Evolutionary conservation across 345 rosid genomes (phyloP).

Genomic region (Pelargonium nanum): DNA sequence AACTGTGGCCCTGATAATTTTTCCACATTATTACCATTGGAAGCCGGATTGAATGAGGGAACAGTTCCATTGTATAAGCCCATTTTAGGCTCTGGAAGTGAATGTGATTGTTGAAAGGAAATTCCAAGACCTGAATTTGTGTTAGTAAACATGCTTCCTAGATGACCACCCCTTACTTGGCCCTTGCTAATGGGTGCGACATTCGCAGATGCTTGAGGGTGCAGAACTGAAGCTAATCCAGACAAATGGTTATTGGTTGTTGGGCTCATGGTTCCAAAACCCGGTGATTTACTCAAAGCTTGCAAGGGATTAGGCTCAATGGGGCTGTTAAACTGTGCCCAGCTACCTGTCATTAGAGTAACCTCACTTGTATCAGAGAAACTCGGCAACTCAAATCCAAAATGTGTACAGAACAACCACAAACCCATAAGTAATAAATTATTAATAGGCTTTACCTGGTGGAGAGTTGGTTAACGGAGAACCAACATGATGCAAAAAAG

Average conservation of each 20-base stretch:
- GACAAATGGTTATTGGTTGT: slow-evolving; percentile 40
- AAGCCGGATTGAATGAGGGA: slow-evolving; percentile 36
- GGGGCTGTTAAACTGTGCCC: slow-evolving; percentile 65
- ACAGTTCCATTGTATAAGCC: slow-evolving; percentile 35
- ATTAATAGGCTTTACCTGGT: slow-evolving; percentile 42
- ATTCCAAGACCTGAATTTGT: slow-evolving; percentile 34
- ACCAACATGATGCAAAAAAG: slow-evolving; percentile 55
- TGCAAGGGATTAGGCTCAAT: slow-evolving; percentile 54
- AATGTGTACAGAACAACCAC: not conserved
- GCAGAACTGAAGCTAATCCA: slow-evolving; percentile 85
- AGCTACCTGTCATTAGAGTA: slow-evolving; percentile 44
- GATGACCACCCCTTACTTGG: slow-evolving; percentile 46
- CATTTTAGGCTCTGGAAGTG: slow-evolving; percentile 43
- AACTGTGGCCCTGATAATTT: slow-evolving; percentile 78
- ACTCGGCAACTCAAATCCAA: not conserved
- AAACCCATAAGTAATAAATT: not conserved
- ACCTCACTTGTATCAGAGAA: not conserved
- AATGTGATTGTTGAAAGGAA: slow-evolving; percentile 38
- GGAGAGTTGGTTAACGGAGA: slow-evolving; percentile 78
- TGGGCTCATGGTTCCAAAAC: slow-evolving; percentile 47
- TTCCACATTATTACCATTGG: slow-evolving; percentile 42
- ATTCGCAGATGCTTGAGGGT: slow-evolving; percentile 37
- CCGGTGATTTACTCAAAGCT: slow-evolving; percentile 55
- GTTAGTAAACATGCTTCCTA: slow-evolving; percentile 35
- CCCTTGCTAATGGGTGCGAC: slow-evolving; percentile 65